Evolutionary conservation across 2,329 filamentous ascomycete species (phyloP).

Genomic region (Epichloe gansuensis): DNA sequence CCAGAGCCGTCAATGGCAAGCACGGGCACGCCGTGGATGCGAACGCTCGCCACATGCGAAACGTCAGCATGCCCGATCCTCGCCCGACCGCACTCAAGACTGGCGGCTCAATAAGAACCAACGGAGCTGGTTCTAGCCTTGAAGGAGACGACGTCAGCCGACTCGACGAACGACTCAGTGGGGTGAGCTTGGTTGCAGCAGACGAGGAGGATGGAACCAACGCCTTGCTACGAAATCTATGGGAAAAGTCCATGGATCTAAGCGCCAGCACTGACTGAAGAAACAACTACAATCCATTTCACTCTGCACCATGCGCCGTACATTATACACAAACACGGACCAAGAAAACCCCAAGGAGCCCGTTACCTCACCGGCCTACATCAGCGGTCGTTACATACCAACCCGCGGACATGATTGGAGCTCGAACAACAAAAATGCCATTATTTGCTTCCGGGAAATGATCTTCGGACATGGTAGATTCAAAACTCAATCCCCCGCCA

Average conservation of each 20-base stretch:
- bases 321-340: background rate
- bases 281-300: background rate
- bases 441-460: no score
- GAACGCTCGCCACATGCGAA: constrained; percentile 24
- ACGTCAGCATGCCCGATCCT: constrained; percentile 25
- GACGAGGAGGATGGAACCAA: constrained; percentile 39
- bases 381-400: no score
- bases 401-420: no score
- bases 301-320: no score
- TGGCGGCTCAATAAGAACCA: constrained; percentile 24
- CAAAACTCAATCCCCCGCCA: no score
- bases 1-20: constrained; percentile 26
- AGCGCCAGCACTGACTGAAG: constrained; percentile 32
- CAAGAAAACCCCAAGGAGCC: background rate
- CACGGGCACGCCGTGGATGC: constrained; percentile 15
- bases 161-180: constrained; percentile 33
- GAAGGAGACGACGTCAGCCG: constrained; percentile 32
- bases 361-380: no score
- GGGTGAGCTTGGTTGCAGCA: constrained; percentile 35
- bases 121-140: constrained; percentile 31
- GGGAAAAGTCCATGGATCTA: constrained; percentile 49
- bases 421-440: no score
- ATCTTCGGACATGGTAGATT: no score
- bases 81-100: constrained; percentile 20
- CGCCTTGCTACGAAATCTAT: constrained; percentile 43